Base-by-base conservation (phyloP, 2,329 filamentous ascomycete genomes). In the Nothopassalora personata region DNA sequence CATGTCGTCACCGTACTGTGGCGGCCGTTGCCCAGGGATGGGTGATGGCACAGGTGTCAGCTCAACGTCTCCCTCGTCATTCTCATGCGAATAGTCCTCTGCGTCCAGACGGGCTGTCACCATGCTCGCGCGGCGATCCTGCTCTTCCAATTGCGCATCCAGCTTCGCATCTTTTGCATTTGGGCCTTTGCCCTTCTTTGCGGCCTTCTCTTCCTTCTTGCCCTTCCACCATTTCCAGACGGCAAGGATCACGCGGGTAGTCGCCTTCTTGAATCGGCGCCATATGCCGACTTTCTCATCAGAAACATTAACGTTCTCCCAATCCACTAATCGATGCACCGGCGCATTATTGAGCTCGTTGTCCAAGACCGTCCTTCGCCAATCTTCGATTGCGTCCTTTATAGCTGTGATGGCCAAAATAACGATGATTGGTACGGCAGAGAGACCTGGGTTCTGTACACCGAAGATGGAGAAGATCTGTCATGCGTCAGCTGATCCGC, bases 351-450 rank as follows among this genome's bases (percentile, higher is more conserved):
- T 99, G 62, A 99, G 81, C 69, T 96, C 89, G 64, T 87, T 96
- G 72, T 99, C 94, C 47, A 97, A 85, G 46, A 91, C 80, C 0
- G 93, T 97, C 75, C 94, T 83, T 67, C 94, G 84, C 80, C 91
- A 97, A 76, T 99, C 94, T 76, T 99, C 94, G 64, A 97, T 87
- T 18, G 87, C 94, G 73, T 99, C 94, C 75, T 97, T 99, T 74
- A 97, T 83, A 30, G 91, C 87, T 1, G 94, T 99, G 56, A 97
- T 84, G 61, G 83, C 77, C 56, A 99, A 81, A 75, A 99, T 97
- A 70, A 96, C 87, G 66, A 99, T 97, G 64, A 99, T 80, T 55
- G 94, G 94, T 23, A 94, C 91, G 5, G 93, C 86, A 71, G 91
- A 93, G 46, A 99, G 80, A 45, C 89, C 94, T 18, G 94, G 93